Base-by-base conservation (phyloP, 345 rosid species). In the Salix viminalis region DNA sequence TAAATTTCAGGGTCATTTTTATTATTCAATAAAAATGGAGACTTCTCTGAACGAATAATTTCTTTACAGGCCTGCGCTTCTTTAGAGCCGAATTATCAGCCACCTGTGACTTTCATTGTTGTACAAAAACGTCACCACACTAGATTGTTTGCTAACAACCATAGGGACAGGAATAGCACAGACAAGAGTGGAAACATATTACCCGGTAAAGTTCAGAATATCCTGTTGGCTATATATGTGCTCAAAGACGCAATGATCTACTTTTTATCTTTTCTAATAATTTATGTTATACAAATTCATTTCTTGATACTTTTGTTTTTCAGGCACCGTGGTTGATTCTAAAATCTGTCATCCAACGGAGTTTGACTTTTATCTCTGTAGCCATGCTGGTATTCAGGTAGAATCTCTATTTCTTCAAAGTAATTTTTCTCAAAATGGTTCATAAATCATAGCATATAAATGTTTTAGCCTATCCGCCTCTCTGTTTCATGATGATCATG, bases 371-470 rank as follows among this genome's bases (percentile, higher is more conserved):
- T 96, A 96, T 80, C 97, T 96, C 39, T 96, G 99, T 84, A 96
- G 99, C 79, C 99, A 96, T 71, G 99, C 99, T 39, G 98, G 99
- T 37, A 90, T 96, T 81, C 99, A 94, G 99, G 99, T 94, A 82
- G 70, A 74, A 36, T 41, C 34, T 44, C 37, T 36, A 65, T 54
- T 44, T 54, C 41, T 24, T 28, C 5, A 5, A 13, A 2, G 34
- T 46, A 48, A 41, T 16, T 60, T 37, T 21, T 65, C 6, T 13
- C 32, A 18, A 58, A 8, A 42, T 77, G 36, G 34, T n/a, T 23
- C 14, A 50, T 68, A 12, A 68, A 5, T 68, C 28, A 23, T 39
- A 21, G n/a, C 50, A 39, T 13, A 39, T 39, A 39, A 12, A 37
- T 67, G 70, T 39, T 21, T 34, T n/a, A 39, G 32, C 52, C 18